phyloP scores from a whole-genome alignment of 495 filamentous ascomycete species.

The Massariosphaeria phaeospora region DNA sequence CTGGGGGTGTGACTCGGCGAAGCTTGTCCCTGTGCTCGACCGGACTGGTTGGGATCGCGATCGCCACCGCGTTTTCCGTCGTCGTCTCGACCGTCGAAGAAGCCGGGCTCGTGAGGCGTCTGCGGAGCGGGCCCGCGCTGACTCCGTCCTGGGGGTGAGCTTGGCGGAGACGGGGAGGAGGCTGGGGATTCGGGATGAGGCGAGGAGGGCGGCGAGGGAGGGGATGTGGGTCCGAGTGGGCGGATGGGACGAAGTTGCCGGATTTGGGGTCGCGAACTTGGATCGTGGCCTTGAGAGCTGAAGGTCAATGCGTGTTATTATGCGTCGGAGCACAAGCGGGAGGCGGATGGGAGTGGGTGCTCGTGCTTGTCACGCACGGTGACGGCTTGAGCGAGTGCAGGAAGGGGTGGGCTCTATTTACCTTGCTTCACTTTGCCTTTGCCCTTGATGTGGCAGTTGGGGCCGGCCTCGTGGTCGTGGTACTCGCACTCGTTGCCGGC shows the following conservation, averaged over 20 bases:
- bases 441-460: conserved; percentile 35
- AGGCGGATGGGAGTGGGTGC: conserved; percentile 9
- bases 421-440: conserved; percentile 35
- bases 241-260: conserved; percentile 19
- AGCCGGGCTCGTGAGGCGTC: conserved; percentile 28
- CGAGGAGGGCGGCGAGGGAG: conserved; percentile 26
- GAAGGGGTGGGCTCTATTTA: conserved; percentile 27
- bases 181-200: conserved; percentile 3
- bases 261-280: conserved; percentile 23
- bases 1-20: conserved; percentile 10
- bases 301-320: conserved; percentile 31
- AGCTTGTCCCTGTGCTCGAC: conserved; percentile 28
- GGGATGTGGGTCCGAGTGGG: conserved; percentile 16
- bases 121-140: conserved; percentile 30
- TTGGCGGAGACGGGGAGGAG: conserved; percentile 17
- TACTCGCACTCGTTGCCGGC: conserved; percentile 40
- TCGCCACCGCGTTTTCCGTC: conserved; percentile 24
- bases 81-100: conserved; percentile 26
- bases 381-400: conserved; percentile 11
- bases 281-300: conserved; percentile 25
- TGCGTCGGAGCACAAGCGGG: conserved; percentile 21
- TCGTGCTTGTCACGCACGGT: conserved; percentile 21
- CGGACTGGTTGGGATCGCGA: conserved; percentile 14
- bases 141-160: conserved; percentile 26
- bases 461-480: conserved; percentile 45